Evolutionary conservation across 805 yeast genomes (phyloP).

Genomic region (Candida corydali): DNA sequence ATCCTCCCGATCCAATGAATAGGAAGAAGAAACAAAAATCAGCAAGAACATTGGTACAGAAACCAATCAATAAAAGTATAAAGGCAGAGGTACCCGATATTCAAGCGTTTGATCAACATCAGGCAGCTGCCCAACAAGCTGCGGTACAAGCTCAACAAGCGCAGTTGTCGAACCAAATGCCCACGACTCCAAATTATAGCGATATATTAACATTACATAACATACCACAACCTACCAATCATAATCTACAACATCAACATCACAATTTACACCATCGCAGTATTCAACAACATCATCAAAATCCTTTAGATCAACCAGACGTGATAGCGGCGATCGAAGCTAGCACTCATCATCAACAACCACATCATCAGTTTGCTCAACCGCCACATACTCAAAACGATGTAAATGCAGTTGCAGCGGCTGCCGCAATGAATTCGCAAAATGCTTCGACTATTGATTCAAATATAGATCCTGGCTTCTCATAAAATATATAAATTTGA

Average conservation of each 20-base stretch:
- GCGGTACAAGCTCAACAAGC: constrained; percentile 4
- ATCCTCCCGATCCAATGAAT: constrained; percentile 38
- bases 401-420: constrained; percentile 25
- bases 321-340: constrained; percentile 7
- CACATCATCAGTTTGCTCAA: not conserved
- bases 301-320: constrained; percentile 7
- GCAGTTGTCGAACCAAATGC: not conserved
- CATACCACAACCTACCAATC: constrained; percentile 2
- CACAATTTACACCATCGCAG: not conserved
- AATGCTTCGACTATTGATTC: constrained; percentile 27
- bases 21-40: constrained; percentile 38
- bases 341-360: constrained; percentile 4
- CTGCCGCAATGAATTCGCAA: constrained; percentile 22
- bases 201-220: constrained; percentile 4
- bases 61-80: constrained; percentile 28
- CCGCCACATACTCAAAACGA: constrained; percentile 7
- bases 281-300: constrained; percentile 2
- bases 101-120: constrained; percentile 4
- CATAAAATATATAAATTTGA: constrained; percentile 14
- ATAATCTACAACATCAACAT: constrained; percentile 4
- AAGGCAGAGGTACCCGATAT: not conserved
- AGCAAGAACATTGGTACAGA: constrained; percentile 40
- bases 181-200: not conserved
- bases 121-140: constrained; percentile 7
- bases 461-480: constrained; percentile 41